These are phyloP conservation scores for Cymbopogon citratus DNA, from an alignment of 176 grass and related monocot genomes.

Conservation along the genomic window DNA sequence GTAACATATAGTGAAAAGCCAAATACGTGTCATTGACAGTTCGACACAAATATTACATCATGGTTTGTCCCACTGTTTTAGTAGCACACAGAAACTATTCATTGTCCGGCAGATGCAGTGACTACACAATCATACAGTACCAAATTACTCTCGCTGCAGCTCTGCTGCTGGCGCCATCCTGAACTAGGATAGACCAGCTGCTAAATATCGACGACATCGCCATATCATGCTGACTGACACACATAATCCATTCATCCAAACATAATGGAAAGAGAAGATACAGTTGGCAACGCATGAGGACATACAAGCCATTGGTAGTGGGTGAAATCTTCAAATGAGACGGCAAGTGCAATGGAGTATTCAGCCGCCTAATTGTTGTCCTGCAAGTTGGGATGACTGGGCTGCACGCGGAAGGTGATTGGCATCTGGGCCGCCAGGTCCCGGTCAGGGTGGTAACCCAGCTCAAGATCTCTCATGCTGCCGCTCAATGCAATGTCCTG, in stretches of 20 bases:
- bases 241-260: conserved; percentile 27
- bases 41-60: conserved; percentile 2
- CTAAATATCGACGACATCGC: background rate
- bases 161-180: background rate
- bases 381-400: conserved; percentile 85
- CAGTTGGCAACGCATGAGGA: conserved; percentile 24
- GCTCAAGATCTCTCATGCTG: conserved; percentile 75
- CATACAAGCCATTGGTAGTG: conserved; percentile 12
- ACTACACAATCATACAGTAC: conserved; percentile 27
- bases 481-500: conserved; percentile 53
- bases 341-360: background rate
- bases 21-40: background rate
- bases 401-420: conserved; percentile 83
- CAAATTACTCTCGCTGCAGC: background rate
- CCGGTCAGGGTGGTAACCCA: conserved; percentile 67
- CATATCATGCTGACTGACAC: conserved; percentile 15
- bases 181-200: background rate
- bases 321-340: background rate
- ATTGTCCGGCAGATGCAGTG: background rate
- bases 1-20: background rate
- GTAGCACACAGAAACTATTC: background rate
- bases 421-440: conserved; percentile 82
- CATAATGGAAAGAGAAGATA: conserved; percentile 14
- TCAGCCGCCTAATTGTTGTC: conserved; percentile 44
- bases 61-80: background rate